Evolutionary conservation across 805 yeast species (phyloP), one percentile per base, ranked within the genome.

Genomic region (Isabelozyma heimii): DNA sequence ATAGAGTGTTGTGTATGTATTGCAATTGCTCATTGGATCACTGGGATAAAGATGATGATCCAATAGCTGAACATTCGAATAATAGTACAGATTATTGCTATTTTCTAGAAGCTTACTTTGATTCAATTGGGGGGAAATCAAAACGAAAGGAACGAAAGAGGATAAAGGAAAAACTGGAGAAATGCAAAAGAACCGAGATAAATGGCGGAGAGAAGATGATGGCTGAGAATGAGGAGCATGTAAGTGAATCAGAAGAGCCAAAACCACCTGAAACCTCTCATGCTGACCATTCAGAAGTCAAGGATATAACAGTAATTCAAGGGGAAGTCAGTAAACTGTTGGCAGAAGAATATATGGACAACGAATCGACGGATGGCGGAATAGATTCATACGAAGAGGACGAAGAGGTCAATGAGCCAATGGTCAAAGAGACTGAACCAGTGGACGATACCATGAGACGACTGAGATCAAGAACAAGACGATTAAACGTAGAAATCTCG

Each of bases 11-110:
- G 30, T 66, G 70, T 37, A 54, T 60, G 8, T 66, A 64, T 44
- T 66, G 70, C 47, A 52, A 52, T 15, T 55, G 62, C 37, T 47
- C 63, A 8, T 51, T 66, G 40, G 72, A 68, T 42, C 62, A 62
- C 26, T 87, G 92, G 91, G 87, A 80, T 49, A 60, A 65, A 1
- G 74, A 69, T 2, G 94, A 89, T 63, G 82, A 79, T 49, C 92
- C 91, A 0, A 50, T 75, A 8, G 70, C 48, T 9, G 90, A 83
- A 53, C 94, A 87, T 59, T 58, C 42, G 53, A 62, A 46, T 14
- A 60, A 61, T 40, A 49, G 54, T 3, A 42, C 53, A 7, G 47
- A 16, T 2, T 57, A 54, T 43, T 70, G 76, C 45, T 65, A 60
- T 49, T 66, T 69, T 45, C 52, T 70, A 8, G 66, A 58, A 1